Conservation (phyloP, 163 green algal genomes). For the Prototheca wickerhamii region DNA sequence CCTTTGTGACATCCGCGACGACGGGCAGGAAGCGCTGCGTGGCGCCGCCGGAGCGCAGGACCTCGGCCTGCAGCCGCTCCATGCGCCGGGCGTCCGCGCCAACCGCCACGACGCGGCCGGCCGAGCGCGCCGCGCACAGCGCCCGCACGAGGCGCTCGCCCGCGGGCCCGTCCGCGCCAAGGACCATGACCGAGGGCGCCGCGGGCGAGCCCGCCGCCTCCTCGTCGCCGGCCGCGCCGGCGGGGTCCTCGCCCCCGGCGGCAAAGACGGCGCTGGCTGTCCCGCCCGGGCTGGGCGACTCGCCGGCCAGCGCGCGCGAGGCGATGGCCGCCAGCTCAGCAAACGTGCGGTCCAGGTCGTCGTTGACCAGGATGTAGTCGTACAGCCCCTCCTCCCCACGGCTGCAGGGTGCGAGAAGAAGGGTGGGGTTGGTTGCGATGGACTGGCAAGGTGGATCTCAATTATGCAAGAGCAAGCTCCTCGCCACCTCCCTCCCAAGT, state of each 20-base stretch:
- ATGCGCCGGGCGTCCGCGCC: constrained; percentile 49
- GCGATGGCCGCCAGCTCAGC: constrained; percentile 30
- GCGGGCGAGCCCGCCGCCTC: neutral
- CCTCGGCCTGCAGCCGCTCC: constrained; percentile 58
- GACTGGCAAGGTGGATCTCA: no score
- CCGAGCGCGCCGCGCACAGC: constrained; percentile 52
- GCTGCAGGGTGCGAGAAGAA: constrained; percentile 8
- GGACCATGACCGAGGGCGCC: constrained; percentile 45
- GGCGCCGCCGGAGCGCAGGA: constrained; percentile 42
- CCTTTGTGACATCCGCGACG: constrained; percentile 69
- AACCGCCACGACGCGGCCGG: constrained; percentile 74
- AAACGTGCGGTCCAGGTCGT: constrained; percentile 57
- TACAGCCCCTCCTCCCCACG: constrained; percentile 68
- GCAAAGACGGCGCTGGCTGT: neutral
- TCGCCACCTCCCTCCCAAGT: no score
- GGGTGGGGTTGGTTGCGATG: neutral
- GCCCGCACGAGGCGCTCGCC: constrained; percentile 53
- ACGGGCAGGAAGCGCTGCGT: constrained; percentile 70
- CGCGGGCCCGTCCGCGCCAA: constrained; percentile 59
- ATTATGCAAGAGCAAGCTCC: no score
- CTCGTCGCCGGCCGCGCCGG: neutral
- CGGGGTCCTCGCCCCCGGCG: neutral
- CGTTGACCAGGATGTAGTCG: constrained; percentile 85
- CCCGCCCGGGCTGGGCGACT: constrained; percentile 4
- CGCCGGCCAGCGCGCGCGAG: constrained; percentile 24